Conservation (phyloP, 495 filamentous ascomycete species). For the Alectoria sarmentosa region DNA sequence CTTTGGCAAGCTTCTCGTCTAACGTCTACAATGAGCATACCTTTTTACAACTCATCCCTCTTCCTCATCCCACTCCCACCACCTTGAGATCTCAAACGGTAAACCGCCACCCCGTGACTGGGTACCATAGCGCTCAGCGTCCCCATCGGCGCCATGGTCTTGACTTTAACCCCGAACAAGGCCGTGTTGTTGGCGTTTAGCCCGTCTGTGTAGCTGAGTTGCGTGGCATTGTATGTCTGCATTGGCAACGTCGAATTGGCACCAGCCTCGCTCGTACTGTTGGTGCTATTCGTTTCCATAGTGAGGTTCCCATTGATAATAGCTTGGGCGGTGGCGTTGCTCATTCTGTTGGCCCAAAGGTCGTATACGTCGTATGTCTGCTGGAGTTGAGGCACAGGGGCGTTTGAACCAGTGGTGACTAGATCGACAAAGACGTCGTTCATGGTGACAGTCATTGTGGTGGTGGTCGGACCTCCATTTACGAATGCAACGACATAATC, state of each 20-base stretch:
- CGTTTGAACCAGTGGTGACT: slow-evolving; percentile 35
- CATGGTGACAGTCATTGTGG: slow-evolving; percentile 45
- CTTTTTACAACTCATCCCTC: slow-evolving; percentile 38
- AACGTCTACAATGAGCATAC: background rate
- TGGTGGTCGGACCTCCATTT: slow-evolving; percentile 37
- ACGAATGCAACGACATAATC: slow-evolving; percentile 44
- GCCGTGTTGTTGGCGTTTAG: slow-evolving; percentile 31
- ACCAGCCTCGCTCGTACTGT: slow-evolving; percentile 32
- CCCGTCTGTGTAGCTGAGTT: slow-evolving; percentile 37
- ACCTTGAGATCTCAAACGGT: slow-evolving; percentile 36
- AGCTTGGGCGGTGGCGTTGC: slow-evolving; percentile 34
- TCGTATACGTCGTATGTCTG: slow-evolving; percentile 48
- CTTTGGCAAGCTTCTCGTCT: background rate
- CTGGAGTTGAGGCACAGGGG: slow-evolving; percentile 29
- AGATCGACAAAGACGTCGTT: slow-evolving; percentile 47
- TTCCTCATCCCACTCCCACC: slow-evolving; percentile 26
- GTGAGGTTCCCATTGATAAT: slow-evolving; percentile 35
- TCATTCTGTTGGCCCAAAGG: slow-evolving; percentile 51
- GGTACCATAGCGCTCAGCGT: slow-evolving; percentile 36
- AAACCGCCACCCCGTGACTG: slow-evolving; percentile 41
- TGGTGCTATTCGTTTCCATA: slow-evolving; percentile 26
- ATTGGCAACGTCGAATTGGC: slow-evolving; percentile 19
- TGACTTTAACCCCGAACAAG: slow-evolving; percentile 40
- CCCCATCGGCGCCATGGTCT: slow-evolving; percentile 34
- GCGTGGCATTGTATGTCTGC: slow-evolving; percentile 37